Conservation (phyloP, 768 basidiomycete species). For the Boletus pseudopeckii region DNA sequence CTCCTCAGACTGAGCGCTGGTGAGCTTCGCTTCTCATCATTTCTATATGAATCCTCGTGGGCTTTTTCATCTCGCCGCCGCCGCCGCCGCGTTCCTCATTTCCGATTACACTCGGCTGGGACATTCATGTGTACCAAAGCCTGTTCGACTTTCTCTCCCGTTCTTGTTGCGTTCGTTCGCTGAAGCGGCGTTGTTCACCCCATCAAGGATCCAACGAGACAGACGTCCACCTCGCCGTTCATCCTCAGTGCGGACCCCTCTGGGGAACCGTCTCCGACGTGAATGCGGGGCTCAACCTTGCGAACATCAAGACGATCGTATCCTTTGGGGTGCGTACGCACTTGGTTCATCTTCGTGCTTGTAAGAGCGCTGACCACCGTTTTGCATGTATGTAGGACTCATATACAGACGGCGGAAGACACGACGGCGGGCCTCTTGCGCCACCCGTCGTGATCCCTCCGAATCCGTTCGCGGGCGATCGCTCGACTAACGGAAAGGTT, state of each 20-base stretch:
- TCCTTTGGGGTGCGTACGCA: conserved; percentile 44
- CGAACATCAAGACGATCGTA: conserved; percentile 43
- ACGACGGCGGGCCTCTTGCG: conserved; percentile 42
- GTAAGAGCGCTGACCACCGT: background rate
- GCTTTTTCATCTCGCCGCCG: background rate
- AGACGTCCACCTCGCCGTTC: conserved; percentile 42
- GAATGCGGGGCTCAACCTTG: conserved; percentile 44
- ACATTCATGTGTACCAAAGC: background rate
- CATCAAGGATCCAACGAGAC: conserved; percentile 16
- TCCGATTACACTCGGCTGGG: background rate
- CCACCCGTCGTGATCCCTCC: conserved; percentile 43
- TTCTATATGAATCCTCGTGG: background rate
- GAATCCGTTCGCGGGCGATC: conserved; percentile 45
- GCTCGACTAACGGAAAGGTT: conserved; percentile 47
- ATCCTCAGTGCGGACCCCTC: conserved; percentile 42
- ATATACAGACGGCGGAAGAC: conserved; percentile 47
- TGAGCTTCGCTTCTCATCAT: conserved; percentile 5
- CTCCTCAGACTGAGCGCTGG: conserved; percentile 4
- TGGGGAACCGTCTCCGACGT: conserved; percentile 41
- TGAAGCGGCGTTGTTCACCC: conserved; percentile 2
- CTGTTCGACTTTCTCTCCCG: background rate
- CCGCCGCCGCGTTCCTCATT: background rate
- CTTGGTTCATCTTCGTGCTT: background rate
- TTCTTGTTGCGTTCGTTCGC: background rate
- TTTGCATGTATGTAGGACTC: conserved; percentile 36